phyloP scores from a whole-genome alignment of 495 filamentous ascomycete species.

The Lepraria neglecta region DNA sequence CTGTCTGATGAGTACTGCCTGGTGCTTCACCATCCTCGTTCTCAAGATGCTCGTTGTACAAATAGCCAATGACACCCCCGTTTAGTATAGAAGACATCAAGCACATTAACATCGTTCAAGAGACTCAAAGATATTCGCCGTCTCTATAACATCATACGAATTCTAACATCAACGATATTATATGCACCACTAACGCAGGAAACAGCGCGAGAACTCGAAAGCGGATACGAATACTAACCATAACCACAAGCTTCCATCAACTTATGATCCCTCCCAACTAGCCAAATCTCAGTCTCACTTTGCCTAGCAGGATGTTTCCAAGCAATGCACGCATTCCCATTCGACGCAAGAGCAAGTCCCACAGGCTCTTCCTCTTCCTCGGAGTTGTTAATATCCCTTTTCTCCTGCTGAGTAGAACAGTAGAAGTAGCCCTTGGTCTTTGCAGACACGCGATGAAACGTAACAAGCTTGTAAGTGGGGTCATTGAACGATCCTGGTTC shows the following conservation, averaged over 20 bases:
- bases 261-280: conserved; percentile 20
- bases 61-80: too few relatives aligned
- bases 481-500: neutral
- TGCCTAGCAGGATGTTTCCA: conserved; percentile 14
- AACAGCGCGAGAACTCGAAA: neutral
- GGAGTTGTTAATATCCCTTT: conserved; percentile 11
- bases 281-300: conserved; percentile 10
- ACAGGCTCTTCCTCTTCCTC: conserved; percentile 8
- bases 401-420: conserved; percentile 23
- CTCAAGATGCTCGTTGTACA: too few relatives aligned
- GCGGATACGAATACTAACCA: conserved; percentile 14
- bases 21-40: too few relatives aligned
- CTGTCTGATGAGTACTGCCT: too few relatives aligned
- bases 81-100: neutral
- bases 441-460: conserved; percentile 24
- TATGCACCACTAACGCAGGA: neutral
- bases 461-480: conserved; percentile 21
- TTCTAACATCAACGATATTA: neutral
- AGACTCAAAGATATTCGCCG: too few relatives aligned
- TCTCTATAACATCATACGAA: neutral
- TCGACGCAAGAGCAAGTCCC: conserved; percentile 24
- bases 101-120: neutral
- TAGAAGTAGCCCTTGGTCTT: conserved; percentile 22
- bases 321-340: conserved; percentile 26
- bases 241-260: conserved; percentile 21